Base-by-base conservation (phyloP, 2,329 filamentous ascomycete genomes). In the Stagonosporopsis vannaccii region DNA sequence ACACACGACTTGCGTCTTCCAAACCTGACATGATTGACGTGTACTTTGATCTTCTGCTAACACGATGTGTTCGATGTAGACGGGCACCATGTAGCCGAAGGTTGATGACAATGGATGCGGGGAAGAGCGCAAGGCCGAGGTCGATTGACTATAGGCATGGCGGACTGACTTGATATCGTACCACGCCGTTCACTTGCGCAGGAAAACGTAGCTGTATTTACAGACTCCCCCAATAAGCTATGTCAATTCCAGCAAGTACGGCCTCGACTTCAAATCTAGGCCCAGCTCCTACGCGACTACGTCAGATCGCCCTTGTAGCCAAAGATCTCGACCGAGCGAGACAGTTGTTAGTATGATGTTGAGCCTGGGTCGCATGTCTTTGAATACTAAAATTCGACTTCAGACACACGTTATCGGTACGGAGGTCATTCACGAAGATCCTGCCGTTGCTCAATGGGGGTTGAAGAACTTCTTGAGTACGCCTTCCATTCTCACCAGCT, bases 401-500 rank as follows among this genome's bases (percentile, higher is more conserved):
- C 13, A 76, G 73, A 76, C 72, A 12, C 45, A 72, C 44, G 65
- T 80, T 2, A 65, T 80, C 6, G 75, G 71, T n/a, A 75, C 72
- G 4, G 71, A 77, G 52, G 74, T 80, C 15, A 64, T 78, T 8
- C 79, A 72, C 37, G 71, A 75, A 54, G 77, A 79, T 52, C 68
- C 74, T 13, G 56, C 57, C 2, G 76, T 80, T 3, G 69, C 53
- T 15, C 70, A 75, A 65, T 80, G 71, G 67, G 77, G 78, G 0
- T 56, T 79, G 30, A 71, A 75, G 58, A 80, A 80, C 59, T 69
- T 79, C 54, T 58, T 79, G 22, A 58, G 76, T 78, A 59, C 6
- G 59, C 48, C 17, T 19, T 11, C 19, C 19, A 11, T 32, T 9
- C 9, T 13, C 11, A 3, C 1, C 3, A 33, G 6, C 39, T 37